phyloP scores from a whole-genome alignment of 306 rosid genomes.

The Cucumis cinereus region DNA sequence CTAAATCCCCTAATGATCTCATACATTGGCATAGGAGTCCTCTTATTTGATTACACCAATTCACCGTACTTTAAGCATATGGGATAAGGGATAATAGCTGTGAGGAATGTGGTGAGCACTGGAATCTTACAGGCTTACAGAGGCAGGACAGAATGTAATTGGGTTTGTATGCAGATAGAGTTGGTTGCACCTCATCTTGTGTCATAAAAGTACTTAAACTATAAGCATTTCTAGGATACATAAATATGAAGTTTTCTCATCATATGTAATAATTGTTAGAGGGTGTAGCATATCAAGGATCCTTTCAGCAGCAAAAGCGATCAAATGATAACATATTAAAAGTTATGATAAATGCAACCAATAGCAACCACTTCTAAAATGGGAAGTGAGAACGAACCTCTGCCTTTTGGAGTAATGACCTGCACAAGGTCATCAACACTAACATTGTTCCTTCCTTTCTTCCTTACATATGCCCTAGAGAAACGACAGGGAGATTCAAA shows the following conservation, averaged over 20 bases:
- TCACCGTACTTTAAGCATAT: not conserved
- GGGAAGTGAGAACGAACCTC: conserved; percentile 33
- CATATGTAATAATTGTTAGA: not conserved
- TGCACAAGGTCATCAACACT: conserved; percentile 77
- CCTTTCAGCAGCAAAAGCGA: not conserved
- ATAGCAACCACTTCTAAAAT: not conserved
- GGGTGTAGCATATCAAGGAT: not conserved
- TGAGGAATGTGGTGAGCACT: not conserved
- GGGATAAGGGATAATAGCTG: not conserved
- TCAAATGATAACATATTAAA: not conserved
- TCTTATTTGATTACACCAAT: not conserved
- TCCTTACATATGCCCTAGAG: conserved; percentile 57
- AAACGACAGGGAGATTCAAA: not conserved
- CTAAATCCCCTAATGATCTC: not conserved
- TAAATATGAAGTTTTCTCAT: not conserved
- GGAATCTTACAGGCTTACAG: not conserved
- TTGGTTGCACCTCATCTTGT: not conserved
- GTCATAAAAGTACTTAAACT: not conserved
- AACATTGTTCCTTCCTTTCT: conserved; percentile 75
- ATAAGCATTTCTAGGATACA: not conserved
- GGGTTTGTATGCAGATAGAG: not conserved
- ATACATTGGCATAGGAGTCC: not conserved
- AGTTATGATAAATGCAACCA: not conserved
- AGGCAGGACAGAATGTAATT: not conserved
- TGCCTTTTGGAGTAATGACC: conserved; percentile 80